Conservation (phyloP, 345 rosid genomes). For the Fremontodendron californicum region DNA sequence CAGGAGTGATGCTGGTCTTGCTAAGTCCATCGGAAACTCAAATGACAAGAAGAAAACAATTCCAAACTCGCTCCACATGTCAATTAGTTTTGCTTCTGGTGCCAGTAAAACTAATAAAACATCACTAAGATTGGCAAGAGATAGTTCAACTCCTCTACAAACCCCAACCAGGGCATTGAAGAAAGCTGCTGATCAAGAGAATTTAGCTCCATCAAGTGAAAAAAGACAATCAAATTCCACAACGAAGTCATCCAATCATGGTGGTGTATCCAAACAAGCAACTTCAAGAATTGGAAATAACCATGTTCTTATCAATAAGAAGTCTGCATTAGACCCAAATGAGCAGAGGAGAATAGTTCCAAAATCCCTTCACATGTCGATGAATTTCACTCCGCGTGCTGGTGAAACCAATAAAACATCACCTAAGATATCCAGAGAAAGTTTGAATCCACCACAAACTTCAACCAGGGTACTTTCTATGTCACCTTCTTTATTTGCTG, state of each 20-base stretch:
- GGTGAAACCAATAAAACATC: conserved; percentile 34
- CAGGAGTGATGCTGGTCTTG: conserved; percentile 4
- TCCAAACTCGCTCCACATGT: conserved; percentile 39
- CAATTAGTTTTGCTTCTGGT: conserved; percentile 39
- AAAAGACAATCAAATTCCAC: not conserved
- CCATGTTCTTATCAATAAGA: conserved; percentile 23
- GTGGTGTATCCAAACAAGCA: conserved; percentile 20
- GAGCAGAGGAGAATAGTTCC: conserved; percentile 34
- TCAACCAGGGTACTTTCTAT: conserved; percentile 44
- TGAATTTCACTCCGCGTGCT: conserved; percentile 34
- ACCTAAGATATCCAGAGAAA: conserved; percentile 32
- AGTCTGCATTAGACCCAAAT: conserved; percentile 18
- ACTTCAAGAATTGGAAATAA: conserved; percentile 29
- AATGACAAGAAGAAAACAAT: conserved; percentile 26
- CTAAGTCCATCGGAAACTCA: conserved; percentile 17
- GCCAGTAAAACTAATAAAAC: conserved; percentile 30
- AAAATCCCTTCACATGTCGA: conserved; percentile 45
- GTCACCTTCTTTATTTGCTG: conserved; percentile 10
- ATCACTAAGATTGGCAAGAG: conserved; percentile 30
- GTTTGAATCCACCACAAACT: conserved; percentile 28
- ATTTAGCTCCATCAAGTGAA: conserved; percentile 5
- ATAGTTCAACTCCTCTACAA: conserved; percentile 26
- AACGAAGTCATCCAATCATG: conserved; percentile 4
- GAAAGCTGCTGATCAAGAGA: conserved; percentile 14
- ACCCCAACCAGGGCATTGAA: conserved; percentile 32